phyloP scores from a whole-genome alignment of 306 rosid species.

The Medicago truncatula region MtrunA17r5.0-ANR NC_053046.1:4474501-4475000 shows the following conservation, averaged over 20 bases:
- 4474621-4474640: too few relatives aligned
- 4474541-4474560: too few relatives aligned
- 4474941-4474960: not conserved
- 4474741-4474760: not conserved
- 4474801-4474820: not conserved
- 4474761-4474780: not conserved
- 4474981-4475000: not conserved
- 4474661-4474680: too few relatives aligned
- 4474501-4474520: too few relatives aligned
- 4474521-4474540: too few relatives aligned
- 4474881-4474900: not conserved
- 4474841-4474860: not conserved
- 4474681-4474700: too few relatives aligned
- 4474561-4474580: too few relatives aligned
- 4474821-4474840: not conserved
- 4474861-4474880: not conserved
- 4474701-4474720: too few relatives aligned
- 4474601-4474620: too few relatives aligned
- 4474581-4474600: too few relatives aligned
- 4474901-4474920: not conserved
- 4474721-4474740: too few relatives aligned
- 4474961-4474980: not conserved
- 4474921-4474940: not conserved
- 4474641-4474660: too few relatives aligned
- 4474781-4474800: not conserved